phyloP scores from a whole-genome alignment of 129 eudicot species.

The Tagetes patula region DNA sequence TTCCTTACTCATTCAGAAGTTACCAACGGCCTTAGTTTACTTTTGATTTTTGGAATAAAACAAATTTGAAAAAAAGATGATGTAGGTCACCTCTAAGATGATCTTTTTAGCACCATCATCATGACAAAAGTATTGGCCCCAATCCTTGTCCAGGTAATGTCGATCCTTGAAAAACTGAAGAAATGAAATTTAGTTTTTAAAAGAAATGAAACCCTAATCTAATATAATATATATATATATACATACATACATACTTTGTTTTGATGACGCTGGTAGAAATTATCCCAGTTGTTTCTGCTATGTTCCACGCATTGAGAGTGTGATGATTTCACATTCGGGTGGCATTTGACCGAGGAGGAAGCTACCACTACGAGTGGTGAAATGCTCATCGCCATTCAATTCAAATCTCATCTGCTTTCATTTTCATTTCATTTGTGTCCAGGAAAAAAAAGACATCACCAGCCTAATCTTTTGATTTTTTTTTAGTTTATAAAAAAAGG shows the following conservation, averaged over 20 bases:
- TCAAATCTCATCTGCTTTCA: too few relatives aligned
- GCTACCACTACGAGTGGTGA: too few relatives aligned
- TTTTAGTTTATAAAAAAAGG: too few relatives aligned
- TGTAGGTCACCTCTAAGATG: constrained; percentile 48
- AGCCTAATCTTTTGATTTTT: too few relatives aligned
- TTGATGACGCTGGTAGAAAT: constrained; percentile 54
- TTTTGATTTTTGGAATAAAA: not conserved
- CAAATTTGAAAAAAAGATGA: not conserved
- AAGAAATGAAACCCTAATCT: too few relatives aligned
- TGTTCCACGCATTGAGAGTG: not conserved
- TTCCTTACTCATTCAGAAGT: too few relatives aligned
- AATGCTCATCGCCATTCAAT: too few relatives aligned
- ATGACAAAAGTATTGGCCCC: constrained; percentile 55
- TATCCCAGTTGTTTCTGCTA: constrained; percentile 41
- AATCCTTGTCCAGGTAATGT: constrained; percentile 68
- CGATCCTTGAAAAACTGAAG: constrained; percentile 67
- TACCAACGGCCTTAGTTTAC: not conserved
- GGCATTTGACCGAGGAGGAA: not conserved
- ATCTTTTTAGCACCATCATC: constrained; percentile 29
- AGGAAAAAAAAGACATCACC: too few relatives aligned
- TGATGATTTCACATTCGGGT: not conserved
- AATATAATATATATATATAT: too few relatives aligned
- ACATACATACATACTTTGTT: constrained; percentile 32
- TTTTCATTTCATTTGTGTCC: too few relatives aligned
- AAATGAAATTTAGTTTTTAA: not conserved